Evolutionary conservation across 805 yeast species (phyloP), one percentile per base, ranked within the genome.

Genomic region (Scheffersomyces coipomensis): DNA sequence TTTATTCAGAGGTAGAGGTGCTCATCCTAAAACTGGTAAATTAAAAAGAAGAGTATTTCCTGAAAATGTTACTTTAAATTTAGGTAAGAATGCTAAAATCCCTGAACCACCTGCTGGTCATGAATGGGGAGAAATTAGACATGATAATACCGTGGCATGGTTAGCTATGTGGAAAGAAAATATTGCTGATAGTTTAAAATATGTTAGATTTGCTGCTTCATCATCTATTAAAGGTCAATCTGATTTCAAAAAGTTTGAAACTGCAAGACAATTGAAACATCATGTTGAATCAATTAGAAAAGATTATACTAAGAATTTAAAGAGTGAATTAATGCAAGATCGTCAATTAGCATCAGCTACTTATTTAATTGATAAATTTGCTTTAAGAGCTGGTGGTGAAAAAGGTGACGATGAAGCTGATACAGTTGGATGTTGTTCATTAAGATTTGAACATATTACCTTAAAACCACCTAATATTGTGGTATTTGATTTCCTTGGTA

Each of bases 361-460:
- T 34, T 91, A 91, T 62, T 73, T 91, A 34, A 90, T 91, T 55
- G 98, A 91, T 67, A 81, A 84, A 3, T 83, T 91, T 55, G 98
- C 98, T 0, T 74, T 91, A 48, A 86, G 98, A 83, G 97, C 97
- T 1, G 97, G 97, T 59, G 97, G 97, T 52, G 97, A 91, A 62
- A 91, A 91, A 60, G 85, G 91, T 9, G 98, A 91, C 3, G 98
- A 91, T 50, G 97, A 90, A 58, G 98, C 98, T 2, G 98, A 91
- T 59, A 91, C 98, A 1, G 98, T 91, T 33, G 98, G 98, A 33
- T 91, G 98, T 64, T 91, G 98, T 66, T 90, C 97, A 1, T 74
- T 91, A 49, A 71, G 98, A 53, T 90, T 69, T 55, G 98, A 90
- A 59, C 98, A 90, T 62, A 77, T 91, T 32, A 83, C 90, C 1